Evolutionary conservation across 805 yeast genomes (phyloP).

Genomic region (Barnettozyma populi): DNA sequence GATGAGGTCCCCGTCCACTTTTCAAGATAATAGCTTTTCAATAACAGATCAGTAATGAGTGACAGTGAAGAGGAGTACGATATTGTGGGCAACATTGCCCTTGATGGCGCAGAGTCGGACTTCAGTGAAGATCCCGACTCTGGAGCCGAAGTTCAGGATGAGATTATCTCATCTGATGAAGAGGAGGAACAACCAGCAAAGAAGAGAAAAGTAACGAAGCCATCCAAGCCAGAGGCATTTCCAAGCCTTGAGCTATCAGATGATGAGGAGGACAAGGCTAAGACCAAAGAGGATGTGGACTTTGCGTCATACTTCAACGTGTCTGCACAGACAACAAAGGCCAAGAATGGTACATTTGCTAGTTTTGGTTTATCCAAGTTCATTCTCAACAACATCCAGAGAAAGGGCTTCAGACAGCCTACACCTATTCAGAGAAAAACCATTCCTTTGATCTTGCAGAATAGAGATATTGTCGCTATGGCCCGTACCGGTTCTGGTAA

Average conservation of each 20-base stretch:
- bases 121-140: conserved; percentile 26
- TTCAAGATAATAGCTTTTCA: background rate
- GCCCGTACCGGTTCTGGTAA: conserved; percentile 99
- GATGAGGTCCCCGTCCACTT: conserved; percentile 2
- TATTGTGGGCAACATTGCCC: conserved; percentile 56
- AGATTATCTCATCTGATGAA: conserved; percentile 45
- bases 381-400: conserved; percentile 61
- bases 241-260: conserved; percentile 52
- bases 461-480: conserved; percentile 97
- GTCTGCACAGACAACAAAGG: conserved; percentile 46
- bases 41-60: conserved; percentile 8
- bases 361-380: conserved; percentile 82
- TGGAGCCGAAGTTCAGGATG: conserved; percentile 44
- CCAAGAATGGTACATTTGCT: conserved; percentile 78
- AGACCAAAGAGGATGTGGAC: conserved; percentile 39
- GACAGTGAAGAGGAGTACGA: conserved; percentile 48
- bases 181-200: conserved; percentile 32
- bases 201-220: conserved; percentile 20
- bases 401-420: conserved; percentile 89
- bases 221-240: conserved; percentile 26
- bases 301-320: conserved; percentile 39
- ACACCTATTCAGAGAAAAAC: conserved; percentile 98
- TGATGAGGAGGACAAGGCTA: conserved; percentile 34
- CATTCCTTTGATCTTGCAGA: conserved; percentile 81
- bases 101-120: conserved; percentile 37